A percentile compares a stretch with the other conserved stretches of the same genome.
These are phyloP conservation scores for Medicago ruthenica DNA, from an alignment of 306 rosid genomes.

Conservation along the genomic window DNA sequence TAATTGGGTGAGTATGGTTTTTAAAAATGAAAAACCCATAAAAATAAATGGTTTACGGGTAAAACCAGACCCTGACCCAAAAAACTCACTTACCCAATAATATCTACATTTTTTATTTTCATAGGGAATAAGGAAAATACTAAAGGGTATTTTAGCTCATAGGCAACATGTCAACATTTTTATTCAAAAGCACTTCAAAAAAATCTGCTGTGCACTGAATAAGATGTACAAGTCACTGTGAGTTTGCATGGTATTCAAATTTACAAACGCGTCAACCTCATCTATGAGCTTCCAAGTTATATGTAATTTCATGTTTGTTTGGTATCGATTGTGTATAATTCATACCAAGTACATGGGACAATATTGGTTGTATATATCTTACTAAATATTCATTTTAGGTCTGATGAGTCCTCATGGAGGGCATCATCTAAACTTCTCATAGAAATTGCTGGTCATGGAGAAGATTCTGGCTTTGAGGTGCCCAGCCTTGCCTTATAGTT, in stretches of 20 bases:
- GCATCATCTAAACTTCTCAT: conserved; percentile 73
- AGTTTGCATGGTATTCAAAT: background rate
- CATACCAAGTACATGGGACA: conserved; percentile 1
- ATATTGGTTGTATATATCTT: background rate
- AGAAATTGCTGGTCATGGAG: conserved; percentile 91
- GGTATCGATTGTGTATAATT: background rate
- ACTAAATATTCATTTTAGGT: conserved; percentile 58
- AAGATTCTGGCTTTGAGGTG: conserved; percentile 90
- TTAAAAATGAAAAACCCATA: too few species aligned
- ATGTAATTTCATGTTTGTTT: conserved; percentile 12
- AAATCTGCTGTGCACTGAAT: background rate
- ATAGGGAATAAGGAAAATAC: too few species aligned
- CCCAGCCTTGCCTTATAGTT: conserved; percentile 97
- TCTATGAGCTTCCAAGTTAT: background rate
- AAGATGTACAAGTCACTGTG: background rate
- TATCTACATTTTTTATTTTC: too few species aligned
- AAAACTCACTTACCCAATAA: too few species aligned
- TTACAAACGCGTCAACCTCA: background rate
- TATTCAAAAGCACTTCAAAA: background rate
- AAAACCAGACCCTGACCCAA: too few species aligned
- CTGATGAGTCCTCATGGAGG: conserved; percentile 83
- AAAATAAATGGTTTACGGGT: too few species aligned
- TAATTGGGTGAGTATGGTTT: too few species aligned
- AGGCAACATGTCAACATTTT: background rate
- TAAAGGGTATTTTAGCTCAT: background rate